phyloP scores from a whole-genome alignment of 2,329 filamentous ascomycete genomes.

The Tricladium varicosporioides region DNA sequence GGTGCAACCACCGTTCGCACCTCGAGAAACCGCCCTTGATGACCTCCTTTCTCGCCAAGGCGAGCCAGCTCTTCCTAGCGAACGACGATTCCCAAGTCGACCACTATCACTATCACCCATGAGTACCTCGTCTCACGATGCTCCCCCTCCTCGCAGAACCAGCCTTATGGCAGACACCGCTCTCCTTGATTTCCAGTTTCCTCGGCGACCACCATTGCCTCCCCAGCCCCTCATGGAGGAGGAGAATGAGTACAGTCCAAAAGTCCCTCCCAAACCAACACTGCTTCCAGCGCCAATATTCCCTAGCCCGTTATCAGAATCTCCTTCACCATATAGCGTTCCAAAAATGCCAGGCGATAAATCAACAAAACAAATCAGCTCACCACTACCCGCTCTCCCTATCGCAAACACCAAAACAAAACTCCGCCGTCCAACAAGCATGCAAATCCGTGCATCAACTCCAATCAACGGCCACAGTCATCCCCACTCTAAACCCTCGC shows the following conservation, averaged over 20 bases:
- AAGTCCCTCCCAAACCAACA: not conserved
- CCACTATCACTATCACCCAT: not conserved
- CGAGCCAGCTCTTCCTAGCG: no score
- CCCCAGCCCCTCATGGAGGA: no score
- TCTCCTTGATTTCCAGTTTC: slow-evolving; percentile 20
- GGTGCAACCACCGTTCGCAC: no score
- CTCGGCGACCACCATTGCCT: slow-evolving; percentile 7
- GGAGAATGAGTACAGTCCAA: not conserved
- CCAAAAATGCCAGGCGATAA: not conserved
- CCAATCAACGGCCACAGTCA: not conserved
- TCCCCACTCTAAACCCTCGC: not conserved
- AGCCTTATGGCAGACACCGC: slow-evolving; percentile 16
- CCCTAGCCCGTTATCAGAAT: slow-evolving; percentile 5
- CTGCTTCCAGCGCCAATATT: slow-evolving; percentile 1
- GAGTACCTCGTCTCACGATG: not conserved
- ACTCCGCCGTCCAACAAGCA: slow-evolving; percentile 22
- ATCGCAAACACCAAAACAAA: slow-evolving; percentile 19
- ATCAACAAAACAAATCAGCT: not conserved
- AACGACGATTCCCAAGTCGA: slow-evolving; percentile 8
- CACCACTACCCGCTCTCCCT: slow-evolving; percentile 7
- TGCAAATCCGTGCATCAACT: slow-evolving; percentile 16
- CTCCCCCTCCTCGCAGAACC: slow-evolving; percentile 13
- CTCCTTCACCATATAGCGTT: not conserved
- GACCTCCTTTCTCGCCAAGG: no score
- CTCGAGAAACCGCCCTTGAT: slow-evolving; percentile 15